phyloP scores from a whole-genome alignment of 257 asterid species.

The Scutellaria baicalensis region DNA sequence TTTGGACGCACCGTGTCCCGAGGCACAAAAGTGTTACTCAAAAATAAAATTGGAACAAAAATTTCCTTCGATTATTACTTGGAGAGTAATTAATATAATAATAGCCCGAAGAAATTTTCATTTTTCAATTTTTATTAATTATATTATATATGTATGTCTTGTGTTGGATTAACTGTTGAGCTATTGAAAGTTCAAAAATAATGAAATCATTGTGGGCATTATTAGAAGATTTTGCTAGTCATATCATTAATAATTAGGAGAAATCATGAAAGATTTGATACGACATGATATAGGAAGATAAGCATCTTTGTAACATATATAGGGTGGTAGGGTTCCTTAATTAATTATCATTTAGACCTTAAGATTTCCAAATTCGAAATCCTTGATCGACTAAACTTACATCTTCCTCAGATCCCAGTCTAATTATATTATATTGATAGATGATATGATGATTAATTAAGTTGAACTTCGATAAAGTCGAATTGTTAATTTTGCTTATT shows the following conservation, averaged over 20 bases:
- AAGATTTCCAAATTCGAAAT: neutral
- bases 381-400: neutral
- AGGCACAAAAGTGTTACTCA: too few species aligned
- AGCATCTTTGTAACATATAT: slow-evolving; percentile 4
- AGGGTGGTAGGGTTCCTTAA: neutral
- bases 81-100: too few species aligned
- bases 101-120: too few species aligned
- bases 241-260: neutral
- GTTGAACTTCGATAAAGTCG: too few species aligned
- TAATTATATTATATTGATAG: neutral
- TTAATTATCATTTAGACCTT: neutral
- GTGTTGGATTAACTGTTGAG: neutral
- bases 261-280: slow-evolving; percentile 20
- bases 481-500: too few species aligned
- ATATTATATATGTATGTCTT: too few species aligned
- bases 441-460: neutral
- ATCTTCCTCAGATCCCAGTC: neutral
- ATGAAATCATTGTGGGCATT: neutral
- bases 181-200: neutral
- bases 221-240: neutral
- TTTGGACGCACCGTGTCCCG: too few species aligned
- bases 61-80: too few species aligned
- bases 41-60: too few species aligned
- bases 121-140: too few species aligned
- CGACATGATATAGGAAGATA: neutral